Conservation (phyloP, 139 green algal genomes). For the Chlorokybus atmophyticus region DNA sequence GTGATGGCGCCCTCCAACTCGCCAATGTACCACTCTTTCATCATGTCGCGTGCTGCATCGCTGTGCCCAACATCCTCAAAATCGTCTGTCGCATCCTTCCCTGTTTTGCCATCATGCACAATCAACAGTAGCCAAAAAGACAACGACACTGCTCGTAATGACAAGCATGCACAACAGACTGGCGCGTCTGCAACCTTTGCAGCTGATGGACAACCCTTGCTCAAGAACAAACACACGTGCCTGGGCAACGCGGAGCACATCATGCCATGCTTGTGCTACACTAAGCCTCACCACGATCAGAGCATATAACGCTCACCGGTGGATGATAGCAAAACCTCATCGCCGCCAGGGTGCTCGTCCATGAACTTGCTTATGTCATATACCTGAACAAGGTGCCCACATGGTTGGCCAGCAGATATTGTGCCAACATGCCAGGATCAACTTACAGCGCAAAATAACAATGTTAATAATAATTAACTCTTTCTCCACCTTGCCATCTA, state of each 20-base stretch:
- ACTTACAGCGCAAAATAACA: slow-evolving; percentile 1
- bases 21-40: slow-evolving; percentile 41
- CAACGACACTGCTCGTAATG: too few species aligned
- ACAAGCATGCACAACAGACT: too few species aligned
- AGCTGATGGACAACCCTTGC: too few species aligned
- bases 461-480: slow-evolving; percentile 5
- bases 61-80: slow-evolving; percentile 57
- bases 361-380: slow-evolving; percentile 51
- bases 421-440: neutral
- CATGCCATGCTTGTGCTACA: too few species aligned
- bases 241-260: too few species aligned
- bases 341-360: slow-evolving; percentile 48
- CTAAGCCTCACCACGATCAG: too few species aligned
- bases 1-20: slow-evolving; percentile 20
- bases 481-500: slow-evolving; percentile 33
- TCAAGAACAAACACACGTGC: too few species aligned
- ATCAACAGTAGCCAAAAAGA: too few species aligned
- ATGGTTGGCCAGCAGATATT: neutral
- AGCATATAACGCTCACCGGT: too few species aligned
- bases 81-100: slow-evolving; percentile 44
- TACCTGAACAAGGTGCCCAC: slow-evolving; percentile 9
- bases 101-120: too few species aligned
- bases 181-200: too few species aligned
- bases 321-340: slow-evolving; percentile 40
- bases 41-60: slow-evolving; percentile 25